Evolutionary conservation across 2,329 filamentous ascomycete genomes (phyloP).

Genomic region (Xylaria sp.): DNA sequence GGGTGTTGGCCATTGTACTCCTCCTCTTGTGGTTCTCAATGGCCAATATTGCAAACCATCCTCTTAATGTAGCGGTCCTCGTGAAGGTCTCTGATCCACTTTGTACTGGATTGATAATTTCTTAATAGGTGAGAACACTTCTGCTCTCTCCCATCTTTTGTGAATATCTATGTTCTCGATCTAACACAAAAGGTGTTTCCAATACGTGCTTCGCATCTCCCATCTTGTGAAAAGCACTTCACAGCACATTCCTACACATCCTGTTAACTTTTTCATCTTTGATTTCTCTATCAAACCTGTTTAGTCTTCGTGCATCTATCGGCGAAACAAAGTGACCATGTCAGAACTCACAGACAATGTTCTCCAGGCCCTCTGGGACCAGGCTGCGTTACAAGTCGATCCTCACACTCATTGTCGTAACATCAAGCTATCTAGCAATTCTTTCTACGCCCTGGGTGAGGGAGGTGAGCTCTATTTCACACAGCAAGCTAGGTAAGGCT

Average conservation of each 20-base stretch:
- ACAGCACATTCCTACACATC: no score
- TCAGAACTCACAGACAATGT: no score
- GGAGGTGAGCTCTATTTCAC: not conserved
- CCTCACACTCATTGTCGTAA: not conserved
- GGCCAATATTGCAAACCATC: no score
- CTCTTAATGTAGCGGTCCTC: no score
- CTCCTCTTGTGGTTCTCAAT: no score
- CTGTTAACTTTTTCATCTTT: not conserved
- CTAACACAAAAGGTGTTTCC: not conserved
- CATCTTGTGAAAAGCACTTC: not conserved
- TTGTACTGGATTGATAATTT: no score
- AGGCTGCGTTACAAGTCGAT: not conserved
- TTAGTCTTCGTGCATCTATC: no score
- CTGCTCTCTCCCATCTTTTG: not conserved
- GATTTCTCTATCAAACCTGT: not conserved
- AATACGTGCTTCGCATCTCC: not conserved
- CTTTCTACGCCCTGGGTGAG: not conserved
- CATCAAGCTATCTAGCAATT: not conserved
- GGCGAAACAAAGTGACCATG: not conserved
- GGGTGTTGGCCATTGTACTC: no score
- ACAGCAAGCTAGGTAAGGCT: conserved; percentile 1
- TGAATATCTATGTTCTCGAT: not conserved
- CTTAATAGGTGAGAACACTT: not conserved
- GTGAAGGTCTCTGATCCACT: no score
- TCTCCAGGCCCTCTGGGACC: not conserved